A percentile compares a stretch with the other conserved stretches of the same genome.
Evolutionary conservation across 768 basidiomycete genomes (phyloP).

Genomic region (Leccinum variicolor): DNA sequence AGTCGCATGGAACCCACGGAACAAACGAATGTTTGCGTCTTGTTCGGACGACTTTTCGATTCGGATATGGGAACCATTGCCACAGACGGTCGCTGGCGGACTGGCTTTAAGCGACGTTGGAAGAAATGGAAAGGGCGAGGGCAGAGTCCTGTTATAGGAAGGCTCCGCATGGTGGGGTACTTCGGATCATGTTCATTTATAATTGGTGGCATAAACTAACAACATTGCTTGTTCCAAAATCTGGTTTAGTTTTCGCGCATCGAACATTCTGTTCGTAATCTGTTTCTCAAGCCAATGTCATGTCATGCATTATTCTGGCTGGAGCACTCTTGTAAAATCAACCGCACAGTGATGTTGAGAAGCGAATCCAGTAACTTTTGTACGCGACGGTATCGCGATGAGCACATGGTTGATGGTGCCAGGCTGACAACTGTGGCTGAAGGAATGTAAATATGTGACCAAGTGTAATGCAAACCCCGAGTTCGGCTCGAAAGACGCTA

Average conservation of each 20-base stretch:
- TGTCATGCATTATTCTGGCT: no score
- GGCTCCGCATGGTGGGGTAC: conserved; percentile 17
- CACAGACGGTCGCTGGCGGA: conserved; percentile 17
- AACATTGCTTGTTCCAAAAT: conserved; percentile 23
- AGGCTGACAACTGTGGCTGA: no score
- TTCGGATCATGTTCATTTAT: conserved; percentile 21
- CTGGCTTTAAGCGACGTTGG: conserved; percentile 17
- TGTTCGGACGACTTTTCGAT: conserved; percentile 92
- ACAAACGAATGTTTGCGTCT: conserved; percentile 91
- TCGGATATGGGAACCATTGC: conserved; percentile 77
- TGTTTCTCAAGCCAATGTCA: conserved; percentile 21
- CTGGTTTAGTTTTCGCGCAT: conserved; percentile 19
- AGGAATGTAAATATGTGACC: no score
- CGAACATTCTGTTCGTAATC: conserved; percentile 24
- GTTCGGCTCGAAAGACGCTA: no score
- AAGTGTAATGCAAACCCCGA: no score
- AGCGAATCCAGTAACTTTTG: background rate
- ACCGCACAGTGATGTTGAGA: conserved; percentile 24
- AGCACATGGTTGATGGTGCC: background rate
- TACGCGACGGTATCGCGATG: no score
- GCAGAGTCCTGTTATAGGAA: conserved; percentile 51
- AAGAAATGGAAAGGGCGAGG: conserved; percentile 58
- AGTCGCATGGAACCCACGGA: conserved; percentile 93
- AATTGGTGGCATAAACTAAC: conserved; percentile 25
- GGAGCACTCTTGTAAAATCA: conserved; percentile 9